Evolutionary conservation across 106 monocot genomes (phyloP), one percentile per base, ranked within the genome.

Genomic region (Acorus gramineus): DNA sequence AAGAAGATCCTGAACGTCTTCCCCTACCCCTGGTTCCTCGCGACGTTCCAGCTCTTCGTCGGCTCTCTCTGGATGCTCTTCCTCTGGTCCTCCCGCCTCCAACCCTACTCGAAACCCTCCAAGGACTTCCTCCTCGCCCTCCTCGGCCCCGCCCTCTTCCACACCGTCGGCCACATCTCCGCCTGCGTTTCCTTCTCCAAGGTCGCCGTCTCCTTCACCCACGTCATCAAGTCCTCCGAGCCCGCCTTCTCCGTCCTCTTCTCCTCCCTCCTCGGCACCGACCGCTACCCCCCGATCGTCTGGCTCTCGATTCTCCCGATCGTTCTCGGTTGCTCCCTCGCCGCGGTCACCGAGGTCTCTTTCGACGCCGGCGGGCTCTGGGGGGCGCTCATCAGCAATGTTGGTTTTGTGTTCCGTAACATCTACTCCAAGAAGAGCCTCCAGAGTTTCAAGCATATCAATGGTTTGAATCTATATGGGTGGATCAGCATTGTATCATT

Each of bases 21-120:
- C 78, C 85, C 85, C 0, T 85, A 81, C 61, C 85, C 85, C 3
- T 85, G 85, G 85, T 75, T 85, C 3, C 78, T 85, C 5, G 78
- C 85, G n/a, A 75, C 85, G 6, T 79, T 85, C 72, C 81, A 81
- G 62, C 85, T 85, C 62, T 69, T 82, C 11, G 76, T 72, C 7
- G 75, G 85, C 14, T 81, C 85, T 3, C 65, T 85, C 7, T 81
- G 78, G 78, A 85, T 85, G 85, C 10, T 65, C 3, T 43, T 28
- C 11, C 78, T 82, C 6, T 85, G 85, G 85, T 8, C 63, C 44
- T 52, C 74, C 13, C 42, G 66, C 11, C 43, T 85, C 50, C 77
- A 85, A 13, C 81, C 80, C 10, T 61, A 63, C 62, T 80, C 81
- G 10, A 55, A 56, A 8, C 47, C 75, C n/a, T 61, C 60, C 47